These are phyloP conservation scores for Syncephalastrum sp. DNA, from an alignment of 371 early-diverging fungal species.

Conservation along the genomic window DNA sequence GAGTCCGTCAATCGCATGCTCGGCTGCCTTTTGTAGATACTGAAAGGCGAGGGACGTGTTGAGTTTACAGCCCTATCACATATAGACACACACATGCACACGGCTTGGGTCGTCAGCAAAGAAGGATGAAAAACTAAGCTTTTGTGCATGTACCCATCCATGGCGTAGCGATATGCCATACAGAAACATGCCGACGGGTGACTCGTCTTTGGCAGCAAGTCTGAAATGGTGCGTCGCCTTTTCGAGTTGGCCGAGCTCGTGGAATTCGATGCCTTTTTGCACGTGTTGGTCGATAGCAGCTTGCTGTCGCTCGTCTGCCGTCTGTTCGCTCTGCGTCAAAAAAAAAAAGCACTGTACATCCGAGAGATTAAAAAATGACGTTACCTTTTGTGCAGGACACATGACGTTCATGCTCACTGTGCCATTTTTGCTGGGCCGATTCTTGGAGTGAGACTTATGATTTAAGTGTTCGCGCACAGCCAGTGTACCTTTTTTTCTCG, in stretches of 20 bases:
- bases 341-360: too few species aligned
- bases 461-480: not conserved
- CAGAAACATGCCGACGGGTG: constrained; percentile 76
- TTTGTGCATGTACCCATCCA: constrained; percentile 60
- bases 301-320: constrained; percentile 1
- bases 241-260: constrained; percentile 71
- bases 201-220: constrained; percentile 64
- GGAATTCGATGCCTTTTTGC: constrained; percentile 59
- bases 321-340: not conserved
- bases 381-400: too few species aligned
- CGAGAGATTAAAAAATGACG: too few species aligned
- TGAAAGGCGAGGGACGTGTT: constrained; percentile 66
- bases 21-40: constrained; percentile 77
- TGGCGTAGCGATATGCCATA: constrained; percentile 81
- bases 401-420: too few species aligned
- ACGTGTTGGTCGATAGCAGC: constrained; percentile 31
- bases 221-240: constrained; percentile 74
- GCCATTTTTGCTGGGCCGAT: not conserved
- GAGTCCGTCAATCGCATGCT: constrained; percentile 66
- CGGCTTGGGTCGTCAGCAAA: not conserved
- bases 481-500: too few species aligned
- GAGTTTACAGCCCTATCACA: constrained; percentile 61
- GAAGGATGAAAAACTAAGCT: not conserved
- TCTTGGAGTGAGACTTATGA: not conserved
- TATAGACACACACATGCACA: not conserved